Base-by-base conservation (phyloP, 23 red algal species). In the Cyanidium caldarium region DNA sequence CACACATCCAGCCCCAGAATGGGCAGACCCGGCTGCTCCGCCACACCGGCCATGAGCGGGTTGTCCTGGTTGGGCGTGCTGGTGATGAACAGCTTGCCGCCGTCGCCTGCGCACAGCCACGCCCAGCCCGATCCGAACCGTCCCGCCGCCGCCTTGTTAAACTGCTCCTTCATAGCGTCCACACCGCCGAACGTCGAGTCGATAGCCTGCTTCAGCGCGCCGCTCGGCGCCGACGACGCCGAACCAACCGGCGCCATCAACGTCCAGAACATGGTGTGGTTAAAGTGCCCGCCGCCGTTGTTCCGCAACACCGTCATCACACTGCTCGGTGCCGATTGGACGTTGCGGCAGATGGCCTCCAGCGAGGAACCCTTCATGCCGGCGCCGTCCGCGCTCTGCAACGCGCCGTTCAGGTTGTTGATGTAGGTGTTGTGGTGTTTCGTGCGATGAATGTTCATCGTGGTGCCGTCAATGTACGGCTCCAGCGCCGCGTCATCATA, bases 31-130 rank as follows among this genome's bases (percentile, higher is more conserved):
- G 72, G 42, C 43, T 80, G 36, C n/a, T 84, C 87, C 21, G 82
- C 81, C 2, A 94, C 73, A 42, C 80, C 80, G 34, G 44, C 75
- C 87, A 94, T 94, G 72, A 94, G 87, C 20, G 87, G 87, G 73
- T 94, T 94, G 35, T 95, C 90, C 71, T 95, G 90, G 71, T 95
- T 95, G 36, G 77, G 68, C 2, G 83, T 95, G 25, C 76, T 82
- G 23, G 83, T 82, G 46, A 95, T 79, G 44, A 81, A 87, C 1
- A 95, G 78, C 68, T 84, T 79, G 15, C 81, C 81, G 65, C 70
- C 77, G 10, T 77, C 20, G 39, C 57, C 68, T 5, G 83, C 70
- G 66, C 42, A 82, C 29, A 95, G 75, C 90, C 90, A 95, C 21
- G 83, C 90, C 90, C 90, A 95, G 30, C 90, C 90, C 21, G 78